Base-by-base conservation (phyloP, 805 yeast species). In the Saccharomycopsis amapae region DNA sequence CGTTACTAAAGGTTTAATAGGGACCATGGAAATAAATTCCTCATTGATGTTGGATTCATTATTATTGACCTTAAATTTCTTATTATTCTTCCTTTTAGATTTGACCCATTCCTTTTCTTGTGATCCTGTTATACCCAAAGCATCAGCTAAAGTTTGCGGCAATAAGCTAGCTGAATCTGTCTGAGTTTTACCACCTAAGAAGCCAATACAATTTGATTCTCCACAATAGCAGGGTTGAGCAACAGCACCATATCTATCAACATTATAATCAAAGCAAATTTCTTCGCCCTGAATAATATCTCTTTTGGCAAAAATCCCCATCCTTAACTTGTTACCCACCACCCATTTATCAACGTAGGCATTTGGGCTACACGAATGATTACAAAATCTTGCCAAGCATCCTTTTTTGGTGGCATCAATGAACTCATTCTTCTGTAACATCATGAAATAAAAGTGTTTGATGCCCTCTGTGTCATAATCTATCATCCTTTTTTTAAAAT, bases 341-440 rank as follows among this genome's bases (percentile, higher is more conserved):
- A 89, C 93, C 98, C 98, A 90, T 67, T 90, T 90, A 62, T 90
- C 96, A 36, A 90, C 96, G 56, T 76, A 86, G 19, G 95, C 90
- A 62, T 93, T 93, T 10, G 98, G 98, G 57, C 77, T 80, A 63
- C 98, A 90, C 18, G 96, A 86, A 64, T 90, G 98, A 63, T 90
- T 90, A 60, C 93, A 84, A 65, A 89, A 93, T 47, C 98, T 72
- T 1, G 95, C 96, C 46, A 90, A 64, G 17, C 87, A 78, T 5
- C 97, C 98, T 65, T 77, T 83, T 40, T 73, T 73, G 1, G 97
- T 90, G 40, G 98, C 98, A 63, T 90, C 98, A 48, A 90, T 86
- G 59, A 88, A 93, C 59, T 90, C 90, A 49, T 87, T 88, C 61
- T 81, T 85, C 56, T 87, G 93, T 49, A 89, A 72, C 96, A 86